Base-by-base conservation (phyloP, 805 yeast genomes). In the Tetrapisispora arboricola region DNA sequence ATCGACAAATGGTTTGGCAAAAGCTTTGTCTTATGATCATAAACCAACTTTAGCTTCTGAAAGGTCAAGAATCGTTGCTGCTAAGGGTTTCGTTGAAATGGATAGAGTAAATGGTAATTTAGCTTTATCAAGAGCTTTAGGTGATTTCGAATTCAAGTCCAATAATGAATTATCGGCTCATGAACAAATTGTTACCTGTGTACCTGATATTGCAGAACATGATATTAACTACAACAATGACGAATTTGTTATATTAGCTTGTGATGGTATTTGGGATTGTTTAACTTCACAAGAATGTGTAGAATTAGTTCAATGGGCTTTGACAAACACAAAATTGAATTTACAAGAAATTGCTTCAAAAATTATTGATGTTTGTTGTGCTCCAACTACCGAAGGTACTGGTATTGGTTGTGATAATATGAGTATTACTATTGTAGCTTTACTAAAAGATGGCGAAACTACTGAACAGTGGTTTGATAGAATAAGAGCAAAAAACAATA, bases 251-350 rank as follows among this genome's bases (percentile, higher is more conserved):
- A 78, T 90, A 32, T 73, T 90, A 50, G 98, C 98, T 1, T 90
- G 98, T 69, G 98, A 90, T 61, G 98, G 98, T 60, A 90, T 90
- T 57, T 90, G 98, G 98, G 98, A 90, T 66, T 92, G 97, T 67
- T 73, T 88, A 60, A 75, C 94, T 3, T 83, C 95, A 20, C 97
- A 90, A 65, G 88, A 83, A 62, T 92, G 85, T 59, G 87, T 92
- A 37, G 96, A 88, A 64, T 78, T 92, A 64, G 90, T 90, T 42
- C 82, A 96, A 67, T 76, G 92, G 58, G 96, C 95, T 41, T 75
- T 90, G 39, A 76, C 76, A 50, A 83, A 84, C 56, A 71, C 75
- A 44, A 74, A 76, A 61, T 46, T 55, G 51, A 63, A 78, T 2
- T 73, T 90, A 41, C 72, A 73, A 30, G 78, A 79, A 47, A 88